phyloP scores from a whole-genome alignment of 23 red algal species.

The Agarophyton chilense region DNA sequence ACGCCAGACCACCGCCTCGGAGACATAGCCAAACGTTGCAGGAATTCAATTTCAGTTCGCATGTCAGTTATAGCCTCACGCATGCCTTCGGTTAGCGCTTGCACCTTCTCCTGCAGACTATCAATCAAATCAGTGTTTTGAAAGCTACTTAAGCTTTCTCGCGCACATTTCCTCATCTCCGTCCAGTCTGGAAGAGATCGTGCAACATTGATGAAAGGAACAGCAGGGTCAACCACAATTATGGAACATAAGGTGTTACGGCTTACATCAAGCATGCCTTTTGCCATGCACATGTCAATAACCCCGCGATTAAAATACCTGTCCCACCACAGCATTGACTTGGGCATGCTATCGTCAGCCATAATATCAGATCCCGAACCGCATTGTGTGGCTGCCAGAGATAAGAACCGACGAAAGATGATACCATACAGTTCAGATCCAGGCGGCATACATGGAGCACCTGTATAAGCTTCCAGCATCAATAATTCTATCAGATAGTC shows the following conservation, averaged over 20 bases:
- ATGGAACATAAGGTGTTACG: constrained; percentile 22
- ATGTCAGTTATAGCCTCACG: constrained; percentile 27
- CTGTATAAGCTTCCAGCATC: constrained; percentile 54
- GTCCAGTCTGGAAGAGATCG: constrained; percentile 57
- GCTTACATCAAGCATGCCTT: constrained; percentile 21
- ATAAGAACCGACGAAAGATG: constrained; percentile 46
- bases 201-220: constrained; percentile 67
- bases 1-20: constrained; percentile 63
- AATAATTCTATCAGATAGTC: constrained; percentile 68
- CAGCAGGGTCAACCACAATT: constrained; percentile 63
- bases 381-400: constrained; percentile 35
- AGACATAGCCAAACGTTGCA: constrained; percentile 37
- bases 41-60: constrained; percentile 37
- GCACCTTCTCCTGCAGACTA: constrained; percentile 33
- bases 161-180: constrained; percentile 40
- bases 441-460: constrained; percentile 24
- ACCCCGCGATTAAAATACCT: constrained; percentile 44
- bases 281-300: constrained; percentile 61
- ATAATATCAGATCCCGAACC: constrained; percentile 43
- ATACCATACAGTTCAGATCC: constrained; percentile 40
- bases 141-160: constrained; percentile 53
- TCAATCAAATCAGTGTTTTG: constrained; percentile 56
- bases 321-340: constrained; percentile 48
- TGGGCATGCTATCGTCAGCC: constrained; percentile 63
- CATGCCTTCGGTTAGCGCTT: constrained; percentile 49